A percentile compares a stretch with the other conserved stretches of the same genome.
Evolutionary conservation across 1,139 yeast species (phyloP).

Genomic region (Suhomyces chickasaworum): DNA sequence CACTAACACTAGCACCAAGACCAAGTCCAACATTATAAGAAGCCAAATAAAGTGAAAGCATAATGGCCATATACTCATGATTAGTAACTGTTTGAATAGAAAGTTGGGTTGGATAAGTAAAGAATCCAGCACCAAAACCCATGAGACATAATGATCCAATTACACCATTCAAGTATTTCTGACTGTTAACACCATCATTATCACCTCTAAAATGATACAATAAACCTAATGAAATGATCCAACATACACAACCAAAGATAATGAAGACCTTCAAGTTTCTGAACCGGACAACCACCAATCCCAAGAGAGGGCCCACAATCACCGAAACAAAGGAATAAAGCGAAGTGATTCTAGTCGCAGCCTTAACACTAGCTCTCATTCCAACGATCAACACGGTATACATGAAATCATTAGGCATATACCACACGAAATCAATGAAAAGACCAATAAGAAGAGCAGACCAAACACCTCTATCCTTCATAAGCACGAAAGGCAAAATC

Average conservation of each 20-base stretch:
- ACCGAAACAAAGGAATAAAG: constrained; percentile 67
- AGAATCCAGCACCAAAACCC: constrained; percentile 75
- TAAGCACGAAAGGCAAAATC: constrained; percentile 55
- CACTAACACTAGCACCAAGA: constrained; percentile 55
- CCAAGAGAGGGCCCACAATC: constrained; percentile 61
- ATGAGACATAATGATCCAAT: constrained; percentile 66
- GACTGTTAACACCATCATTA: constrained; percentile 36
- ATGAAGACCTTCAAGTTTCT: constrained; percentile 63
- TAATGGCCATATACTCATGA: constrained; percentile 67
- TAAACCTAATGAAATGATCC: constrained; percentile 63
- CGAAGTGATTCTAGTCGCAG: constrained; percentile 68
- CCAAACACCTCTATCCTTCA: constrained; percentile 66
- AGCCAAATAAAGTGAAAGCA: constrained; percentile 57
- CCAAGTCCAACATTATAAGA: constrained; percentile 64
- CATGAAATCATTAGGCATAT: constrained; percentile 69
- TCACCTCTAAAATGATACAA: constrained; percentile 60
- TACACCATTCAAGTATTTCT: constrained; percentile 48
- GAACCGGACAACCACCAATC: constrained; percentile 52
- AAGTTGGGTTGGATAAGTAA: constrained; percentile 67
- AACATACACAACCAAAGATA: constrained; percentile 53
- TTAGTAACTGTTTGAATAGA: constrained; percentile 63
- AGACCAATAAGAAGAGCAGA: constrained; percentile 54
- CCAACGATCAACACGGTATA: constrained; percentile 67
- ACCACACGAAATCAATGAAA: constrained; percentile 58
- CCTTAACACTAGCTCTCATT: constrained; percentile 54